Evolutionary conservation across 257 asterid species (phyloP).

Genomic region (Osmanthus fragrans): DNA sequence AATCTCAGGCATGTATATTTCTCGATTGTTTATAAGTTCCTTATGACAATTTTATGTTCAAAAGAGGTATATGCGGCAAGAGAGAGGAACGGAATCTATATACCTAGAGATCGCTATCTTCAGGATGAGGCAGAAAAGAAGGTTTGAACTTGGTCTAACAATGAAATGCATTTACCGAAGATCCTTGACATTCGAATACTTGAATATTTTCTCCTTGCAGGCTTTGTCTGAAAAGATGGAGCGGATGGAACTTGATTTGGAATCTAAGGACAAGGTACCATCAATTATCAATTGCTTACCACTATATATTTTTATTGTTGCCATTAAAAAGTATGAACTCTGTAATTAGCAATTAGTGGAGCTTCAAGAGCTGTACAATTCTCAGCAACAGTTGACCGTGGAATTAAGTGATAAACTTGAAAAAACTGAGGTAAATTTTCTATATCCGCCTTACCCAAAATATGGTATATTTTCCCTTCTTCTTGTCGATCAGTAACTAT

Average conservation of each 20-base stretch:
- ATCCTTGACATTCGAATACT: not conserved
- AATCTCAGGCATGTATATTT: not conserved
- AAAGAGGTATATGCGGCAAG: conserved; percentile 98
- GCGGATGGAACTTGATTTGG: conserved; percentile 88
- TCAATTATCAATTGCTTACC: conserved; percentile 10
- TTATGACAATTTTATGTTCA: conserved; percentile 21
- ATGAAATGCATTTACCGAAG: conserved; percentile 3
- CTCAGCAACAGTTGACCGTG: conserved; percentile 74
- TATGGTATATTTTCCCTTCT: conserved; percentile 8
- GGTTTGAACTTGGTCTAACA: conserved; percentile 38
- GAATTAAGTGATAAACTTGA: conserved; percentile 83
- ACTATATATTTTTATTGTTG: conserved; percentile 11
- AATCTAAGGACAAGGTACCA: conserved; percentile 88
- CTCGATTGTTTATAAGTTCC: conserved; percentile 6
- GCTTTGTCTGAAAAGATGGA: conserved; percentile 97
- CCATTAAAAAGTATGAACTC: conserved; percentile 8
- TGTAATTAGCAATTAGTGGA: conserved; percentile 70
- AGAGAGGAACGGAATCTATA: conserved; percentile 95
- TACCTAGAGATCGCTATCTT: conserved; percentile 94
- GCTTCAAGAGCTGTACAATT: conserved; percentile 77
- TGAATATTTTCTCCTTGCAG: conserved; percentile 37
- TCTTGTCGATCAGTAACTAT: conserved; percentile 28
- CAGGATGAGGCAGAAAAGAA: conserved; percentile 98
- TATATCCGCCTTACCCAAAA: conserved; percentile 7
- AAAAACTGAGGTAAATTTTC: conserved; percentile 68